Base-by-base conservation (phyloP, 129 eudicot genomes). In the Cynara cardunculus region DNA sequence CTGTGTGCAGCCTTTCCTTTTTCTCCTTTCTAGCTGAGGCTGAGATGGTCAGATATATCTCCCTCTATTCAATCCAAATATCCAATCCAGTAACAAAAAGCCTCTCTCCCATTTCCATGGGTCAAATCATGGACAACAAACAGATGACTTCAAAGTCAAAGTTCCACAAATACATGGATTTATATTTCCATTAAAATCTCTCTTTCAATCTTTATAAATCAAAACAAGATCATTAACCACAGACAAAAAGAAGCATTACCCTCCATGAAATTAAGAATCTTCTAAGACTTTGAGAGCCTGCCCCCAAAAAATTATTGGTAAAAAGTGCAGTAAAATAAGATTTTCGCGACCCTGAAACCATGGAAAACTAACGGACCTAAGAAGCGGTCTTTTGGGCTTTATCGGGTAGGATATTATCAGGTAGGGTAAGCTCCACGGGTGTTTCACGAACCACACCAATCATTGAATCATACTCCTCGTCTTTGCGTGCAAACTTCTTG, bases 391-490 rank as follows among this genome's bases (percentile, higher is more conserved):
- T 90, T 73, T 90, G 83, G 74, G 88, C 87, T 78, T 87, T 86
- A 25, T 84, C 84, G 26, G 94, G 91, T 24, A 90, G 84, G 77
- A 87, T 71, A 24, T 88, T 87, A 72, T 88, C 92, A 7, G 94
- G 92, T 69, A 91, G 75, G 83, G 82, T 83, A 32, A 90, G 91
- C 82, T 92, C 96, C 26, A 78, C 92, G 26, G 94, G 91, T 22
- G 93, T 88, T 88, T 94, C 97, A 74, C 94, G 87, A 32, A 90
- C 94, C 82, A 89, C 88, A 1, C 99, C 97, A 18, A 89, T 75
- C 89, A 90, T 87, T 9, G 97, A 89, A 80, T 89, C 99, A 32
- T 92, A 91, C 49, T 87, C 98, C 49, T 92, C 97, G 28, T 91
- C 97, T 69, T 78, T 85, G 53, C 84, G 83, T 25, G 95, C 91